These are phyloP conservation scores for Mytilinidion resinicola DNA, from an alignment of 495 filamentous ascomycete genomes.

Conservation along the genomic window DNA sequence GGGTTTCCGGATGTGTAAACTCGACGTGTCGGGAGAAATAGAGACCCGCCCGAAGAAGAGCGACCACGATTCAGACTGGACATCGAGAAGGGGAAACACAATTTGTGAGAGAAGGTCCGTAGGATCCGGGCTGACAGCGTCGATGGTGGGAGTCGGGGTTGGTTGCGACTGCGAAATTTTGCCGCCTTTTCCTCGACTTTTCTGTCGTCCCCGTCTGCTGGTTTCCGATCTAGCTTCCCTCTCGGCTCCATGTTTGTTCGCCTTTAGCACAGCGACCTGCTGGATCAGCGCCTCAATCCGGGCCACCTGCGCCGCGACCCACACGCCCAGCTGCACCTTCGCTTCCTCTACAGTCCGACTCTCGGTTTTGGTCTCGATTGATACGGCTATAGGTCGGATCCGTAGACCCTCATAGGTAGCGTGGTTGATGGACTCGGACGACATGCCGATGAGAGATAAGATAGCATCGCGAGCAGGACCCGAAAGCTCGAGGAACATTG, in stretches of 20 bases:
- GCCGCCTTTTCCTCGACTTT: conserved; percentile 13
- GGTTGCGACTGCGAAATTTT: conserved; percentile 14
- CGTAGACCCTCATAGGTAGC: conserved; percentile 14
- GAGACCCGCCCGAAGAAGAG: too few relatives aligned
- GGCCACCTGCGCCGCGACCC: conserved; percentile 15
- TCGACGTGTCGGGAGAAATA: too few relatives aligned
- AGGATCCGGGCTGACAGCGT: too few relatives aligned
- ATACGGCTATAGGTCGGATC: conserved; percentile 15
- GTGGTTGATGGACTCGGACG: conserved; percentile 15
- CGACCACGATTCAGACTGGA: too few relatives aligned
- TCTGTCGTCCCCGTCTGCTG: conserved; percentile 9
- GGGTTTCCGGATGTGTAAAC: too few relatives aligned
- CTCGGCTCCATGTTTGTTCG: conserved; percentile 10
- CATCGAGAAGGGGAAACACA: too few relatives aligned
- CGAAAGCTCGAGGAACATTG: conserved; percentile 14
- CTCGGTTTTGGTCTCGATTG: conserved; percentile 20
- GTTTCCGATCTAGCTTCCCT: conserved; percentile 2
- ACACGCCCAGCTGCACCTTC: conserved; percentile 15
- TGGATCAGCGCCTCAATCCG: conserved; percentile 9
- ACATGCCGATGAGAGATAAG: conserved; percentile 8
- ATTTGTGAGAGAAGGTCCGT: too few relatives aligned
- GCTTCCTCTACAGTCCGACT: conserved; percentile 19
- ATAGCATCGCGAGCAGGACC: conserved; percentile 9
- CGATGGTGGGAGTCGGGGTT: too few relatives aligned
- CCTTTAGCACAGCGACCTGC: conserved; percentile 9